Evolutionary conservation across 495 filamentous ascomycete species (phyloP).

Genomic region (Podospora tetraspora): DNA sequence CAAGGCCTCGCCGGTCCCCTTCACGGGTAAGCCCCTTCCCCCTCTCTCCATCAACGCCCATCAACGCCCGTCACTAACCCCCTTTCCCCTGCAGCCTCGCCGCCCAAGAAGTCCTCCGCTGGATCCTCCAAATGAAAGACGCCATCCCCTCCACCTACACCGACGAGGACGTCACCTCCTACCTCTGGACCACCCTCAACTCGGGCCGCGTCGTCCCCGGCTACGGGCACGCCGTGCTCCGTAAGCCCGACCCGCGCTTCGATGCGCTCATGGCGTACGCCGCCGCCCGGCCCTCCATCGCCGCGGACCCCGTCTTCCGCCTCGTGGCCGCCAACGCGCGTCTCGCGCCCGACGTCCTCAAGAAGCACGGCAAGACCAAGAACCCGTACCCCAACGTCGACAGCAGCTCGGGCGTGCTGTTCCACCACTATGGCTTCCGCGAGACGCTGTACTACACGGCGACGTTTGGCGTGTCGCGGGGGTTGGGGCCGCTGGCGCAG

Average conservation of each 20-base stretch:
- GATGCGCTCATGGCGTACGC: slow-evolving; percentile 96
- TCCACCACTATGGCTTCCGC: slow-evolving; percentile 94
- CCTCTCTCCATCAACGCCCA: neutral
- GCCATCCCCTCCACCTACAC: slow-evolving; percentile 72
- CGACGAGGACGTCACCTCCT: slow-evolving; percentile 72
- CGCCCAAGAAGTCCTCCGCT: slow-evolving; percentile 94
- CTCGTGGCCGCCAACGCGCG: slow-evolving; percentile 80
- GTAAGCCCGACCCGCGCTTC: slow-evolving; percentile 95
- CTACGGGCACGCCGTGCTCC: slow-evolving; percentile 96
- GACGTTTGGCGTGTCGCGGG: slow-evolving; percentile 90
- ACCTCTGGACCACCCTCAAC: slow-evolving; percentile 89
- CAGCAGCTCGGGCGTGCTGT: slow-evolving; percentile 82
- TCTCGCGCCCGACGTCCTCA: slow-evolving; percentile 77
- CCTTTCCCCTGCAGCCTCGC: slow-evolving; percentile 53
- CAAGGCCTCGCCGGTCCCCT: slow-evolving; percentile 92
- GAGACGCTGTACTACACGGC: slow-evolving; percentile 98
- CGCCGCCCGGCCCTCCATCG: slow-evolving; percentile 72
- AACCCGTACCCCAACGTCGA: slow-evolving; percentile 98
- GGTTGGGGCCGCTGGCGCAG: slow-evolving; percentile 86
- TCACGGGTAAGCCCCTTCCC: slow-evolving; percentile 57
- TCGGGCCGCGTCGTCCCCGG: slow-evolving; percentile 93
- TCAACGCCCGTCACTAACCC: slow-evolving; percentile 11
- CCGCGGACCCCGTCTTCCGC: slow-evolving; percentile 82
- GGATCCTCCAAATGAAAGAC: slow-evolving; percentile 91
- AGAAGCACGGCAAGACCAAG: slow-evolving; percentile 97